These are phyloP conservation scores for Metschnikowia lunata DNA, from an alignment of 805 yeast genomes.

Conservation along the genomic window DNA sequence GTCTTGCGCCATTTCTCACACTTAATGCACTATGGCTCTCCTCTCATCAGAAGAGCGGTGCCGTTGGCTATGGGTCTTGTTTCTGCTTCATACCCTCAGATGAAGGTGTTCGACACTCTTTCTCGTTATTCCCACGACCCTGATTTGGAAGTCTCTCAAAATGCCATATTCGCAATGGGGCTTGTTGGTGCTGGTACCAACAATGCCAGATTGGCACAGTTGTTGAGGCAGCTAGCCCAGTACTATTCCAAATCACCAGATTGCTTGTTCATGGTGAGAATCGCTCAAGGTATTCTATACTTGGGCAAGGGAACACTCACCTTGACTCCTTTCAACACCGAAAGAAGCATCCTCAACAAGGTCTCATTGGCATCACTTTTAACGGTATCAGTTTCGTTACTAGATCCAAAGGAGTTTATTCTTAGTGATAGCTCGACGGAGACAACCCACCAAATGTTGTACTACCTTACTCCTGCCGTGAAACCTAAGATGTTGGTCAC, in stretches of 20 bases:
- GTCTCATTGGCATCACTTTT: constrained; percentile 86
- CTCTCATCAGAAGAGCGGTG: constrained; percentile 85
- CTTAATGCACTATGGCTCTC: constrained; percentile 95
- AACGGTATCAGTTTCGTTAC: constrained; percentile 76
- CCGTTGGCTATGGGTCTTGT: constrained; percentile 98
- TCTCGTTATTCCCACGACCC: constrained; percentile 96
- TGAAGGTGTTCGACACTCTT: constrained; percentile 93
- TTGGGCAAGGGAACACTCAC: constrained; percentile 95
- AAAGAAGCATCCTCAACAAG: constrained; percentile 80
- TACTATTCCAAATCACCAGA: constrained; percentile 90
- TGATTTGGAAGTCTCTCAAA: constrained; percentile 89
- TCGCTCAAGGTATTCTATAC: constrained; percentile 92
- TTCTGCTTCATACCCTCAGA: constrained; percentile 90
- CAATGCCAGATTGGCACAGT: constrained; percentile 95
- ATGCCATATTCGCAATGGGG: constrained; percentile 96
- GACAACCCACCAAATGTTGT: constrained; percentile 70
- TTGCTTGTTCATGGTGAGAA: constrained; percentile 84
- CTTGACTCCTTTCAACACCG: constrained; percentile 83
- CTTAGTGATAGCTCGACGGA: constrained; percentile 52
- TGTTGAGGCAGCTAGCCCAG: constrained; percentile 89
- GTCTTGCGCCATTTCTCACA: constrained; percentile 95
- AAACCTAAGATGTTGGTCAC: constrained; percentile 93
- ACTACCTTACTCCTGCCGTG: constrained; percentile 80
- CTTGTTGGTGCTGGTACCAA: constrained; percentile 98
- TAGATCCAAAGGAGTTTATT: constrained; percentile 82